These are phyloP conservation scores for Candida methanosorbosa DNA, from an alignment of 805 yeast species.

Conservation along the genomic window DNA sequence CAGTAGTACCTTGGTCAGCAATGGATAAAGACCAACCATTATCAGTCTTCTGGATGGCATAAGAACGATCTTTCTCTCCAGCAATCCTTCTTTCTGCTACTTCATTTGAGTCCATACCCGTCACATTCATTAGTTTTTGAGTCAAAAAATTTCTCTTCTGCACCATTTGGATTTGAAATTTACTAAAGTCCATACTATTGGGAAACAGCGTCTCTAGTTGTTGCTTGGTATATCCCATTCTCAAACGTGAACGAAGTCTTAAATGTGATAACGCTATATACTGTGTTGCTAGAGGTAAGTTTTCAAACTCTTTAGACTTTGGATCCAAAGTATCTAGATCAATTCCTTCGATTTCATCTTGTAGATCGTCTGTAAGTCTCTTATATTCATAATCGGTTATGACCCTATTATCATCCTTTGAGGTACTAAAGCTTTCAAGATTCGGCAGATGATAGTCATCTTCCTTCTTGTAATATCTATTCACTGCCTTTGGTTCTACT, in stretches of 20 bases:
- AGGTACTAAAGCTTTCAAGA: slow-evolving; percentile 40
- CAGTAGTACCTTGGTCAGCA: slow-evolving; percentile 31
- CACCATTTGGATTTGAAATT: slow-evolving; percentile 88
- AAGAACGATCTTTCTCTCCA: slow-evolving; percentile 72
- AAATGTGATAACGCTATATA: slow-evolving; percentile 82
- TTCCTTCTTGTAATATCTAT: slow-evolving; percentile 34
- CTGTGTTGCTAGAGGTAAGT: slow-evolving; percentile 77
- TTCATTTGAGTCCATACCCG: slow-evolving; percentile 62
- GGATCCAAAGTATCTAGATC: slow-evolving; percentile 77
- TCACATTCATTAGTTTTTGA: slow-evolving; percentile 72
- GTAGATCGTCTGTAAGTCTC: slow-evolving; percentile 45
- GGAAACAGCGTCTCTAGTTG: slow-evolving; percentile 80
- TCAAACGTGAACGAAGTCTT: slow-evolving; percentile 72
- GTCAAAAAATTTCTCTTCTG: slow-evolving; percentile 86
- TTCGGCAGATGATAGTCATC: slow-evolving; percentile 88
- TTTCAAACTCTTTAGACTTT: slow-evolving; percentile 63
- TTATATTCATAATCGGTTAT: slow-evolving; percentile 66
- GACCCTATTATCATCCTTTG: slow-evolving; percentile 59
- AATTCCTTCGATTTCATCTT: slow-evolving; percentile 57
- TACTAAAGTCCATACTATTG: slow-evolving; percentile 80
- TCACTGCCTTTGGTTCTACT: slow-evolving; percentile 7
- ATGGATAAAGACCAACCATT: slow-evolving; percentile 81
- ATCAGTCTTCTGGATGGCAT: slow-evolving; percentile 64
- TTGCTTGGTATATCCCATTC: slow-evolving; percentile 93
- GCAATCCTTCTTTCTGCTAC: slow-evolving; percentile 55